Base-by-base conservation (phyloP, 129 eudicot species). In the Lactuca sativa region DNA sequence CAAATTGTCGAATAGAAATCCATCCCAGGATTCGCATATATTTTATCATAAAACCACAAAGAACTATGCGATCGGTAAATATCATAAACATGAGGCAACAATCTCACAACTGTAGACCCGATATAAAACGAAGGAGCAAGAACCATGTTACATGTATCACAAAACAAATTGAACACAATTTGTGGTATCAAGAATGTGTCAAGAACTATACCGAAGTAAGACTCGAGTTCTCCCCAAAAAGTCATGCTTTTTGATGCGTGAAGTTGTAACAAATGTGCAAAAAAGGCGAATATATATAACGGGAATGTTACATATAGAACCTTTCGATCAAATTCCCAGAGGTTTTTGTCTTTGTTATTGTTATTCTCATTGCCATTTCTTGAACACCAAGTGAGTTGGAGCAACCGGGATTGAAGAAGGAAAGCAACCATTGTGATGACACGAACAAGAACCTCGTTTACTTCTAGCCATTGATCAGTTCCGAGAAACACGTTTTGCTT, bases 371-470 rank as follows among this genome's bases (percentile, higher is more conserved):
- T 72, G 0, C 49, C 62, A 4, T 53, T 77, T 71, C 91, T 89
- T 67, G 98, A 43, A 13, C 92, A 83, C 92, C 95, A 92, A 60
- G 92, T 64, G 36, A 85, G 58, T 60, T 89, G 97, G 36, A 91
- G 86, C 61, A 93, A 87, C 56, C 97, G 92, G 69, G 78, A 85
- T 78, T 87, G 88, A 38, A 93, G 67, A 47, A 93, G 86, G 80
- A 93, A 93, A 13, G 86, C 98, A 3, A 93, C 63, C 98, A 93
- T 89, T 44, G 97, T 93, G 31, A 93, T 93, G 67, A 87, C 86
- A 62, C 97, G 86, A n/a, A 93, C 97, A 65, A 93, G 53, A 18
- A 93, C 90, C 68, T 93, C 98, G 53, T 93, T 87, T 17, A 86
- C 86, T 77, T 90, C 97, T 21, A 93, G 84, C 98, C 98, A 93